phyloP scores from a whole-genome alignment of 257 asterid genomes.

The Solanum rostratum region DNA sequence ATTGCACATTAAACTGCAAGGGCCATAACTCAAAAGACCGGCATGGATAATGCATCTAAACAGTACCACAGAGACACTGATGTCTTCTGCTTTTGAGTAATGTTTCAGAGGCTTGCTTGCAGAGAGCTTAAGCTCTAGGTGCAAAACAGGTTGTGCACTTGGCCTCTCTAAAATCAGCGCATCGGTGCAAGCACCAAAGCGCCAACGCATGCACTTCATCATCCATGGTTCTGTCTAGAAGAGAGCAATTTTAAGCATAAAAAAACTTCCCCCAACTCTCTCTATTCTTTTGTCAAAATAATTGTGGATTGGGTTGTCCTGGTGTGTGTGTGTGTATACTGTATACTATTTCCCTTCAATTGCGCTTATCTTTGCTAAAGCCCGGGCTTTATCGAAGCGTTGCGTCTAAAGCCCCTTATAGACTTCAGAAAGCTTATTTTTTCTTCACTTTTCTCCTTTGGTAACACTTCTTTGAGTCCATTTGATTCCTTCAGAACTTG shows the following conservation, averaged over 20 bases:
- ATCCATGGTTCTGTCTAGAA: not conserved
- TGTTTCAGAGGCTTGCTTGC: not conserved
- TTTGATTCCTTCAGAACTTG: not conserved
- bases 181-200: not conserved
- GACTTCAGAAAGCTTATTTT: not conserved
- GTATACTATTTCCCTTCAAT: not conserved
- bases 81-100: not conserved
- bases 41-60: not conserved
- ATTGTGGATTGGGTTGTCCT: not conserved
- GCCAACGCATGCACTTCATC: not conserved
- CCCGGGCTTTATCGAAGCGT: not conserved
- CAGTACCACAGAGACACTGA: not conserved
- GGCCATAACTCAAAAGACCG: not conserved
- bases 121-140: not conserved
- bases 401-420: not conserved
- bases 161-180: not conserved
- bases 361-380: not conserved
- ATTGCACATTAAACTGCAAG: not conserved
- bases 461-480: not conserved
- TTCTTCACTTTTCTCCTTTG: not conserved
- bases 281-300: not conserved
- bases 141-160: not conserved
- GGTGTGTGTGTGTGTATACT: not conserved
- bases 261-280: not conserved
- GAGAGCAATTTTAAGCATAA: not conserved